Evolutionary conservation across 2,329 filamentous ascomycete species (phyloP), one percentile per base, ranked within the genome.

Genomic region (Ceratocystis harringtonii): DNA sequence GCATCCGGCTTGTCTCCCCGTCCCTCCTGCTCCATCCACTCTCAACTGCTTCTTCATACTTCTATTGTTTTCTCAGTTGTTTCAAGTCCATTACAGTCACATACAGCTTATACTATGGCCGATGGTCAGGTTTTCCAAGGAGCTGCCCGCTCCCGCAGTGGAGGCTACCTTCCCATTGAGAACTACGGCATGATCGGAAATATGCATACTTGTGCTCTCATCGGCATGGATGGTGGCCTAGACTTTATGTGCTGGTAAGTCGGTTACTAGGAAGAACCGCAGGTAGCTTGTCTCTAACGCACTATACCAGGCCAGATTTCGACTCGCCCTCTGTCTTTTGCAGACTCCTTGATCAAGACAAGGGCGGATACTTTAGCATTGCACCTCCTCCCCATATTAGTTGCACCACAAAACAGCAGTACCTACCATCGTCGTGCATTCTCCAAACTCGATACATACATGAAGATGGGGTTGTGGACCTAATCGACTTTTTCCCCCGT

Each of bases 161-260:
- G 74, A 12, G 81, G 80, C 41, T 84, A 83, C 70, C 76, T 83
- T 32, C 81, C 81, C 60, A 88, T 90, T 69, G 87, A 90, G 72
- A 83, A 90, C 74, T 90, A 90, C 78, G 88, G 88, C 65, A 81
- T 91, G 74, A 89, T 91, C 70, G 88, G 88, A 28, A 90, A 90
- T 71, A 89, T 91, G 87, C 81, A 85, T 70, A 91, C 87, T 0
- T 89, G 86, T 76, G 87, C 87, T 15, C 76, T 90, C n/a, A 80
- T 89, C 25, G 87, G 85, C 69, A 87, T 88, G 71, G 84, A 87
- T 71, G 87, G 87, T 28, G 87, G 86, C 69, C 74, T 91, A 66
- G 88, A 90, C 72, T 89, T 85, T 70, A 88, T 90, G 86, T 90
- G 87, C 74, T 91, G 87, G 84, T 84, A 71, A 74, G 79, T 36